A percentile compares a stretch with the other conserved stretches of the same genome.
Conservation (phyloP, 2,329 filamentous ascomycete species). For the Teratosphaeriaceae sp. region DNA sequence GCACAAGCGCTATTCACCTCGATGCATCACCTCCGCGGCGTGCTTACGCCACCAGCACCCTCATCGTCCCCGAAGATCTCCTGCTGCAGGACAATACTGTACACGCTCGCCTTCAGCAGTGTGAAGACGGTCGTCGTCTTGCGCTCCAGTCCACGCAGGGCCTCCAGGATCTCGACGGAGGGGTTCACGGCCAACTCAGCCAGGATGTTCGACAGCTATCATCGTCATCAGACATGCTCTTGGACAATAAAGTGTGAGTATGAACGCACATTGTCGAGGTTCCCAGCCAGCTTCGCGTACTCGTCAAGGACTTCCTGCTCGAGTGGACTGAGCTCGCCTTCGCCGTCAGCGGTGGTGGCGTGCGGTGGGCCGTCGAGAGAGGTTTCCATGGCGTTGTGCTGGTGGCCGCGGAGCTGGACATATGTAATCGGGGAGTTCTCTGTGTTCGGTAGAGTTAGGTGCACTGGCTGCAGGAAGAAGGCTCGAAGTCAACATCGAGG, state of each 20-base stretch:
- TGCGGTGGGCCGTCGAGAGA: not conserved
- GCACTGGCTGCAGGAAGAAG: not conserved
- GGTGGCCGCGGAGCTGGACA: not conserved
- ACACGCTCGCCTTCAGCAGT: slow-evolving; percentile 93
- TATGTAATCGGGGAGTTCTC: not conserved
- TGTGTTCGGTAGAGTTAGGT: not conserved
- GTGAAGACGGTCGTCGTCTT: slow-evolving; percentile 96
- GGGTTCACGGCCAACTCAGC: slow-evolving; percentile 59
- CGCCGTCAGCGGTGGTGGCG: slow-evolving; percentile 2
- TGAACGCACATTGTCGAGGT: slow-evolving; percentile 73
- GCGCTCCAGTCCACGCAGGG: slow-evolving; percentile 78
- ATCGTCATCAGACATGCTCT: not conserved
- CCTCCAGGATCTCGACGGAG: slow-evolving; percentile 71
- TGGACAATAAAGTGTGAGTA: not conserved
- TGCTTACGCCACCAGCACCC: not conserved
- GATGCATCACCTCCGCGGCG: not conserved
- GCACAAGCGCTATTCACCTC: not conserved
- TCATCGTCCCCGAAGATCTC: slow-evolving; percentile 53
- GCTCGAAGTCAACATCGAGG: not conserved
- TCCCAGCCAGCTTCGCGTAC: slow-evolving; percentile 78
- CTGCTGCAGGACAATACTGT: slow-evolving; percentile 97
- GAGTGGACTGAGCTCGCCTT: slow-evolving; percentile 55
- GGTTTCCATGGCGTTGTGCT: slow-evolving; percentile 3
- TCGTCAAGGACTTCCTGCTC: slow-evolving; percentile 95
- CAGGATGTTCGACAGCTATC: slow-evolving; percentile 51